Evolutionary conservation across 2,329 filamentous ascomycete genomes (phyloP).

Genomic region (Fonsecaea monophora): DNA sequence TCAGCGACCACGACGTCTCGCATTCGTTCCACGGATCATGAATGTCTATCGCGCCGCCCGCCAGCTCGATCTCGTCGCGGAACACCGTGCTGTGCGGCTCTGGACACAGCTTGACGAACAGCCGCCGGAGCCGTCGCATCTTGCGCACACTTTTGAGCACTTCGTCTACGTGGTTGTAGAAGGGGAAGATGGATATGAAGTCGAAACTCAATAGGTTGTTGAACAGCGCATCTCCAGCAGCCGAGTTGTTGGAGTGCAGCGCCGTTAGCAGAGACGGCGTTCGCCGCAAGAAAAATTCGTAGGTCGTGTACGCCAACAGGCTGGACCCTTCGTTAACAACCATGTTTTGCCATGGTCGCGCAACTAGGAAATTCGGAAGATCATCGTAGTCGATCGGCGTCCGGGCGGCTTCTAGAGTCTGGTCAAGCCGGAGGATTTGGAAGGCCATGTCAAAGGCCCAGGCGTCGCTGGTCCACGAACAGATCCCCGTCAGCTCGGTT

Average conservation of each 20-base stretch:
- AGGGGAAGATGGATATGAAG: constrained; percentile 73
- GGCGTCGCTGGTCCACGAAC: constrained; percentile 63
- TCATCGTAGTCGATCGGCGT: constrained; percentile 34
- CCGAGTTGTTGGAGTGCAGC: constrained; percentile 25
- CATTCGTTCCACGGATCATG: constrained; percentile 62
- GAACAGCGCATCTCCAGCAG: constrained; percentile 49
- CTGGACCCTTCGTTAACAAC: constrained; percentile 78
- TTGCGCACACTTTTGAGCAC: constrained; percentile 53
- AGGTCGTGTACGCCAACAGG: constrained; percentile 71
- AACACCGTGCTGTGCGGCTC: constrained; percentile 46
- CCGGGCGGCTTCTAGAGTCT: constrained; percentile 28
- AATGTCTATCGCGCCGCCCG: constrained; percentile 47
- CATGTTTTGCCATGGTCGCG: constrained; percentile 69
- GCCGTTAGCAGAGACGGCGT: constrained; percentile 61
- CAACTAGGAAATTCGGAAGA: constrained; percentile 57
- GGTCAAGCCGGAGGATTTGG: constrained; percentile 63
- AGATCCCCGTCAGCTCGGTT: constrained; percentile 65
- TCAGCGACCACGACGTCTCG: constrained; percentile 57
- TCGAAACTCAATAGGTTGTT: constrained; percentile 52
- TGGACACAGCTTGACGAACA: constrained; percentile 63
- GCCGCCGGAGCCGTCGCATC: constrained; percentile 59
- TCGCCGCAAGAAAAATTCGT: constrained; percentile 72
- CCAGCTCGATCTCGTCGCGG: constrained; percentile 46
- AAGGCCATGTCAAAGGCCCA: constrained; percentile 70
- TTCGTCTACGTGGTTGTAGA: constrained; percentile 64